Base-by-base conservation (phyloP, 768 basidiomycete species). In the Cyclocybe aegerita region DNA sequence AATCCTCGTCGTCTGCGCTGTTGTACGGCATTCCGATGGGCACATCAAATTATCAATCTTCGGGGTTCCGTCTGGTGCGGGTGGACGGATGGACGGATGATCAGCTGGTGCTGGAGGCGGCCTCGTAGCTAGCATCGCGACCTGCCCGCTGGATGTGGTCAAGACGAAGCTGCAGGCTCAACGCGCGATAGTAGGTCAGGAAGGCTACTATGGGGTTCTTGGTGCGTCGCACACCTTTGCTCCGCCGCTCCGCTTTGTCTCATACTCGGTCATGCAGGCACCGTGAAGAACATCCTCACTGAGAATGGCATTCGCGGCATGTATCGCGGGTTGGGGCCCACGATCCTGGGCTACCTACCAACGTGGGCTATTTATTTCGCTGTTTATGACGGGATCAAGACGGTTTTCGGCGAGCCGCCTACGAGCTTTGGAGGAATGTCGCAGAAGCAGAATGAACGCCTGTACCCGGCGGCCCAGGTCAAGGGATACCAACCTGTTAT, bases 301-400 rank as follows among this genome's bases (percentile, higher is more conserved):
- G 82, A 81, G 53, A 88, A 90, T 52, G 97, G 97, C 10, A 56
- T 97, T 45, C 83, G 88, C 48, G 97, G 97, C 10, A 75, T 98
- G 53, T 99, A 99, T 70, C 84, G 97, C 37, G 97, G 97, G n/a
- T 79, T 99, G 14, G 95, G 96, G 14, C 97, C 97, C 10, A 99
- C 97, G 14, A 81, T 99, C 49, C 79, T 95, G 7, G 97, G 97
- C 10, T 98, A 99, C 71, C 82, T 98, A 36, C 97, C 97, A 15
- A 98, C 96, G 2, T 98, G 95, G 97, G 97, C 94, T 17, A 98
- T 98, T 60, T 98, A 98, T 68, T 98, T 98, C 68, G 85, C 93
- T 15, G 93, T 98, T 17, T 98, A 98, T 71, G 97, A 99, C 71
- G 85, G 89, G 52, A 90, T 98, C 70, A 98, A 98, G 77, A 80